Conservation (phyloP, 129 eudicot genomes). For the Lonicera japonica region DNA sequence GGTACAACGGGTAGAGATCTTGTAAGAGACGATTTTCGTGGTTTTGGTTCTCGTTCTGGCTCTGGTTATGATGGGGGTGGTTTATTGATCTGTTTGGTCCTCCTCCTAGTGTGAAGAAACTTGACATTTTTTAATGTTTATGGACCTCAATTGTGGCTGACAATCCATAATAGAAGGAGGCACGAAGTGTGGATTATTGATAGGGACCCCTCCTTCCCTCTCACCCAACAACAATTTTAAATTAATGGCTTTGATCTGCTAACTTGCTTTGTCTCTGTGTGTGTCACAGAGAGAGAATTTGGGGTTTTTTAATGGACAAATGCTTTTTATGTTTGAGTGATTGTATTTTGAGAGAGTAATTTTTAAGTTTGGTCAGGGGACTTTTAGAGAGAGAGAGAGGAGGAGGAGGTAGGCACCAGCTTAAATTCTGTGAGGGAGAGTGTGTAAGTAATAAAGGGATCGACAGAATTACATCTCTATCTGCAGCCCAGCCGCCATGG, state of each 20-base stretch:
- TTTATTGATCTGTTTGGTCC: slow-evolving; percentile 12
- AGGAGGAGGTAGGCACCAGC: not conserved
- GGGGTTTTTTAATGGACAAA: not conserved
- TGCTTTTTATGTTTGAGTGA: no score
- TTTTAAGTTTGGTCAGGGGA: not conserved
- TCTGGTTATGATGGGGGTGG: slow-evolving; percentile 13
- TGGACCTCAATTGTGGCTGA: slow-evolving; percentile 39
- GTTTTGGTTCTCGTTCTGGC: slow-evolving; percentile 6
- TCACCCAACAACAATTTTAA: slow-evolving; percentile 4
- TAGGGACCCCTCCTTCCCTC: no score
- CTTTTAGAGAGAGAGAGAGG: slow-evolving; percentile 9
- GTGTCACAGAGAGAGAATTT: not conserved
- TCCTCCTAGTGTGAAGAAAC: slow-evolving; percentile 68
- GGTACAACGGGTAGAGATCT: slow-evolving; percentile 11
- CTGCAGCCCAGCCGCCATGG: slow-evolving; percentile 30
- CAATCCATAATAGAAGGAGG: slow-evolving; percentile 42
- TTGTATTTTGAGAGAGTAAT: not conserved
- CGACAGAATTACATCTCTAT: slow-evolving; percentile 15
- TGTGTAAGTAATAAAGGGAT: slow-evolving; percentile 5
- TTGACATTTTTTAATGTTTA: slow-evolving; percentile 51
- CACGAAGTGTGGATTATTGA: not conserved
- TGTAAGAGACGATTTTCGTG: slow-evolving; percentile 24
- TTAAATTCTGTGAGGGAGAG: slow-evolving; percentile 15
- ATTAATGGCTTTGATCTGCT: not conserved
- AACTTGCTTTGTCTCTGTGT: not conserved